Evolutionary conservation across 2,329 filamentous ascomycete genomes (phyloP).

Genomic region (Pseudovirgaria hyperparasitica): DNA sequence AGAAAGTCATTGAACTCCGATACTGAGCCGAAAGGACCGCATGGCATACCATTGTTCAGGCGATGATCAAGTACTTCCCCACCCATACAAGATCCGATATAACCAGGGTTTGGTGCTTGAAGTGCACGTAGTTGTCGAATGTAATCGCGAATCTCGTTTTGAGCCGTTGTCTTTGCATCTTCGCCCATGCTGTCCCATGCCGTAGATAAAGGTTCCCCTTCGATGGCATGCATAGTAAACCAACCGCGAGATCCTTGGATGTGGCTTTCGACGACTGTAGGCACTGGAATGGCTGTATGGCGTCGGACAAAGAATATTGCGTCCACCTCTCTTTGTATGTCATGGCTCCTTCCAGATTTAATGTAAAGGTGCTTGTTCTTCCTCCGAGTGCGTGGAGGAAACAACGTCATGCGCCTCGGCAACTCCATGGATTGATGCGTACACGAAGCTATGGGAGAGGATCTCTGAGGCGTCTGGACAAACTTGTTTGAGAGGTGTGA

Average conservation of each 20-base stretch:
- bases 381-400: no score
- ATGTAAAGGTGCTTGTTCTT: no score
- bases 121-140: slow-evolving; percentile 2
- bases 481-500: no score
- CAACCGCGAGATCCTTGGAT: slow-evolving; percentile 2
- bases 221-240: slow-evolving; percentile 2
- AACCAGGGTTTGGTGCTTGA: slow-evolving; percentile 1
- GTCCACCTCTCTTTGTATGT: no score
- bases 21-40: slow-evolving; percentile 4
- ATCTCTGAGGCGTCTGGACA: no score
- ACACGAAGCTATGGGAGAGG: no score
- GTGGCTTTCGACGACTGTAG: slow-evolving; percentile 2
- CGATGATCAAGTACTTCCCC: slow-evolving; percentile 4
- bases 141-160: slow-evolving; percentile 2
- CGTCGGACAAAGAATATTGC: slow-evolving; percentile 3
- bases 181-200: slow-evolving; percentile 3
- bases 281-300: slow-evolving; percentile 3
- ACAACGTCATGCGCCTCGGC: no score
- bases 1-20: slow-evolving; percentile 3
- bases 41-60: slow-evolving; percentile 3
- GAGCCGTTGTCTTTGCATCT: slow-evolving; percentile 3
- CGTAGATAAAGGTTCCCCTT: slow-evolving; percentile 2
- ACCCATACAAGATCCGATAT: slow-evolving; percentile 3
- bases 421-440: no score
- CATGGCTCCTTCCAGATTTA: no score